A percentile compares a stretch with the other conserved stretches of the same genome.
phyloP scores from a whole-genome alignment of 1,284 basidiomycete genomes.

The Puccinia triticina region DNA sequence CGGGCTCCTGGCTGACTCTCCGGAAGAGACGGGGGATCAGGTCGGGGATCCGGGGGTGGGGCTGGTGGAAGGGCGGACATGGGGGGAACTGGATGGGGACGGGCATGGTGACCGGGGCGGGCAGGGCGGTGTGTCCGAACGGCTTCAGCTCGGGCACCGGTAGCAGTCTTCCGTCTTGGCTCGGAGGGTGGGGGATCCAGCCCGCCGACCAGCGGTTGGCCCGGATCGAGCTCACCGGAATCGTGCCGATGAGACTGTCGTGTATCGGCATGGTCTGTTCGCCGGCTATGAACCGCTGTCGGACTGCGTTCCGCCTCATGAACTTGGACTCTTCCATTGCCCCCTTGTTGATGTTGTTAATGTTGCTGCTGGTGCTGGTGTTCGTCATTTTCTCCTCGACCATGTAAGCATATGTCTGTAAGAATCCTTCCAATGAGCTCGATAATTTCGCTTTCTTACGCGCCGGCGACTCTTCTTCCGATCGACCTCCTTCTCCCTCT shows the following conservation, averaged over 20 bases:
- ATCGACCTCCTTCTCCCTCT: neutral
- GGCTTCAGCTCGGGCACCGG: conserved; percentile 51
- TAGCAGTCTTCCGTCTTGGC: neutral
- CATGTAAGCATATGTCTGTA: conserved; percentile 16
- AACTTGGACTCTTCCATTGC: neutral
- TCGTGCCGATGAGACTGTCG: conserved; percentile 1
- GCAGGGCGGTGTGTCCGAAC: conserved; percentile 55
- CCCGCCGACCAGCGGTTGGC: conserved; percentile 44
- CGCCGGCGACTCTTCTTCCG: neutral
- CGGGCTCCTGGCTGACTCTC: conserved; percentile 37
- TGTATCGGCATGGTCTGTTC: neutral
- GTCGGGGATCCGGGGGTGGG: conserved; percentile 53
- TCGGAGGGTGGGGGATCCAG: conserved; percentile 42
- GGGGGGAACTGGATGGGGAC: conserved; percentile 54
- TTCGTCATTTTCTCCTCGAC: conserved; percentile 16
- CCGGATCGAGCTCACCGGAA: conserved; percentile 10
- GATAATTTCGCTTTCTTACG: conserved; percentile 9
- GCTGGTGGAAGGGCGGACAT: conserved; percentile 40
- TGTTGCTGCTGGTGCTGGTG: too few relatives aligned
- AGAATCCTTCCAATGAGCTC: conserved; percentile 4
- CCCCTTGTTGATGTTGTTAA: neutral
- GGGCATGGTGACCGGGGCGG: conserved; percentile 54
- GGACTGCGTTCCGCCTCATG: conserved; percentile 1
- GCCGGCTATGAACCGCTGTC: neutral
- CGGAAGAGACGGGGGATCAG: conserved; percentile 52